Base-by-base conservation (phyloP, 495 filamentous ascomycete genomes). In the Talaromyces nanjingensis region DNA sequence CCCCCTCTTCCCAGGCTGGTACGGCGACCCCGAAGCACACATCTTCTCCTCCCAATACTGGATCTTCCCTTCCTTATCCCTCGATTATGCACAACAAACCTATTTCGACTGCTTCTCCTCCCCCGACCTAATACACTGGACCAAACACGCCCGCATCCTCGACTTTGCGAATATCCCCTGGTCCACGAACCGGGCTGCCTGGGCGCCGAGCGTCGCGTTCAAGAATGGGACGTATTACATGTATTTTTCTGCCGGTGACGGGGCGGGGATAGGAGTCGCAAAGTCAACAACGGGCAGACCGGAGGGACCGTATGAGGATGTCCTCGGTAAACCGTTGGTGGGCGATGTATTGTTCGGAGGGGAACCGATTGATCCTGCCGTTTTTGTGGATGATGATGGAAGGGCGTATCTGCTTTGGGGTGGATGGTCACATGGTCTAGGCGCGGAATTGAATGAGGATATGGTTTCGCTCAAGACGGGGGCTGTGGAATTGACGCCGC, bases 51-150 rank as follows among this genome's bases (percentile, higher is more conserved):
- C 62, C 24, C 58, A 66, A 9, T 80, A 78, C 69, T 82, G 75
- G 74, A 74, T 82, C 22, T 82, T 74, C 65, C 74, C 79, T 3
- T 80, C 79, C 3, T 67, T 72, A 52, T 79, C 74, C 14, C 68
- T 70, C 7, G 59, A 66, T 31, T 80, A 79, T 66, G 71, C 73
- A 2, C 59, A 76, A 20, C 77, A 81, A 65, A 79, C 77, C 37
- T 77, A 75, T 65, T 73, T 82, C 63, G 78, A 82, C 66, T 77
- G 76, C 64, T 82, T 79, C 68, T 79, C 76, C 9, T 79, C 77
- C 27, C 65, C 72, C 6, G 77, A 82, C 65, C 66, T 81, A 29
- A 68, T 81, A 27, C 66, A 74, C 56, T 82, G 79, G 79, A 74
- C 69, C 20, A 77, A 77, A 53, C 73, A 81, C 60, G 67, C 63